phyloP scores from a whole-genome alignment of 768 basidiomycete genomes.

The Termitomyces sp. region DNA sequence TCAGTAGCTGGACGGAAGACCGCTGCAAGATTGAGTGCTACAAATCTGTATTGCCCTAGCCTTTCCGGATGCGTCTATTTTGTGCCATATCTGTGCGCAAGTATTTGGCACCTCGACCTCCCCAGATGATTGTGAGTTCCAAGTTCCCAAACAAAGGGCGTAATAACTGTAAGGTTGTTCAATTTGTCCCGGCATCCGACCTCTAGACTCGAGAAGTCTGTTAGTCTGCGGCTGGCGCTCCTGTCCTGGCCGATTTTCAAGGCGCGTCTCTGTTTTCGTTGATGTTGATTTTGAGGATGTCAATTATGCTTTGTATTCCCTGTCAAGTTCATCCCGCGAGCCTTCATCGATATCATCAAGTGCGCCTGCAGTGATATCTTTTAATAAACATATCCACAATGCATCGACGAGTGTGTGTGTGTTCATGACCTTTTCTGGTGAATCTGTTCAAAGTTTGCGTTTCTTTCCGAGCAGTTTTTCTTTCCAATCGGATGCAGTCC shows the following conservation, averaged over 20 bases:
- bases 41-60: constrained; percentile 29
- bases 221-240: constrained; percentile 48
- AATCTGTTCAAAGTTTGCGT: background rate
- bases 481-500: constrained; percentile 50
- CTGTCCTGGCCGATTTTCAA: constrained; percentile 48
- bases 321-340: constrained; percentile 34
- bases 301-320: constrained; percentile 14
- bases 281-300: background rate
- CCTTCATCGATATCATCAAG: constrained; percentile 56
- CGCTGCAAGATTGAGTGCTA: background rate
- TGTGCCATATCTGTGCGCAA: constrained; percentile 52
- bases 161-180: background rate
- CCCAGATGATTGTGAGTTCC: background rate
- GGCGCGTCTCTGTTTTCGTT: background rate
- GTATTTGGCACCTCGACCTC: constrained; percentile 17
- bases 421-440: background rate
- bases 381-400: constrained; percentile 51
- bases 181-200: background rate
- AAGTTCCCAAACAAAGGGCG: background rate
- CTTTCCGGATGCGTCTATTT: constrained; percentile 51
- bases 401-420: constrained; percentile 43
- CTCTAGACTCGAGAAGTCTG: constrained; percentile 33
- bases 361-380: constrained; percentile 52
- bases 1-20: background rate
- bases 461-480: constrained; percentile 35